Percentiles rank a stretch among this genome's conserved stretches.
Conservation (phyloP, 1,284 basidiomycete species). For the Boletus sp. region DNA sequence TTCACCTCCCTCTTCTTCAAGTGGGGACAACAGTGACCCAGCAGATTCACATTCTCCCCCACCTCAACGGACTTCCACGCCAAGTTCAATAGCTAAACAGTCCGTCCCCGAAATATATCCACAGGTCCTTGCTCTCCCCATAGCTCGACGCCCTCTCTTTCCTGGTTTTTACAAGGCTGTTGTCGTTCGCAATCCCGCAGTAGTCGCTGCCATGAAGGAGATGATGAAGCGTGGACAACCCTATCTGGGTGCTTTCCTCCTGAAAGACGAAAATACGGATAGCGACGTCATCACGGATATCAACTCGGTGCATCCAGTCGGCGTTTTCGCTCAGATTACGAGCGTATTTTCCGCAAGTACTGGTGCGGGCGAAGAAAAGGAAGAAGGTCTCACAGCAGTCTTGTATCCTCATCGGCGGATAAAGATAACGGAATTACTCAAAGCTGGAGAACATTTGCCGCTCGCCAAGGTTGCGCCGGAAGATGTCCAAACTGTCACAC, state of each 20-base stretch:
- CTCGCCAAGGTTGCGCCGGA: slow-evolving; percentile 47
- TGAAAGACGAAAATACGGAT: slow-evolving; percentile 93
- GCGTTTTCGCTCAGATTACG: slow-evolving; percentile 97
- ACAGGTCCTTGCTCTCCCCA: slow-evolving; percentile 92
- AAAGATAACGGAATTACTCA: slow-evolving; percentile 82
- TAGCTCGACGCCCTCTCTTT: slow-evolving; percentile 93
- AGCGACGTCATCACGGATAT: slow-evolving; percentile 90
- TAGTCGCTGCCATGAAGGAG: slow-evolving; percentile 94
- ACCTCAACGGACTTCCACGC: slow-evolving; percentile 36
- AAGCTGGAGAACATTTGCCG: slow-evolving; percentile 51
- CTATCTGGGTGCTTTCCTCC: slow-evolving; percentile 95
- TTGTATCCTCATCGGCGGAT: slow-evolving; percentile 95
- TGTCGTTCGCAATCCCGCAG: slow-evolving; percentile 84
- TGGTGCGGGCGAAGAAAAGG: slow-evolving; percentile 61
- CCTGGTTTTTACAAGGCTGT: slow-evolving; percentile 99
- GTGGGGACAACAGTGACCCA: slow-evolving; percentile 29
- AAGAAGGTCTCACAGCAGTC: slow-evolving; percentile 90
- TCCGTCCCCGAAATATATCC: slow-evolving; percentile 88
- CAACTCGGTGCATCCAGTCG: slow-evolving; percentile 88
- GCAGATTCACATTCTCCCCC: slow-evolving; percentile 34
- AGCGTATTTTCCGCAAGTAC: slow-evolving; percentile 80
- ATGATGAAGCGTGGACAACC: slow-evolving; percentile 96
- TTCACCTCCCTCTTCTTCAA: slow-evolving; percentile 27
- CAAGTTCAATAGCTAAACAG: slow-evolving; percentile 73
- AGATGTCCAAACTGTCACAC: slow-evolving; percentile 44